Conservation (phyloP, 176 grass and related monocot genomes). For the Alopecurus myosuroides region DNA sequence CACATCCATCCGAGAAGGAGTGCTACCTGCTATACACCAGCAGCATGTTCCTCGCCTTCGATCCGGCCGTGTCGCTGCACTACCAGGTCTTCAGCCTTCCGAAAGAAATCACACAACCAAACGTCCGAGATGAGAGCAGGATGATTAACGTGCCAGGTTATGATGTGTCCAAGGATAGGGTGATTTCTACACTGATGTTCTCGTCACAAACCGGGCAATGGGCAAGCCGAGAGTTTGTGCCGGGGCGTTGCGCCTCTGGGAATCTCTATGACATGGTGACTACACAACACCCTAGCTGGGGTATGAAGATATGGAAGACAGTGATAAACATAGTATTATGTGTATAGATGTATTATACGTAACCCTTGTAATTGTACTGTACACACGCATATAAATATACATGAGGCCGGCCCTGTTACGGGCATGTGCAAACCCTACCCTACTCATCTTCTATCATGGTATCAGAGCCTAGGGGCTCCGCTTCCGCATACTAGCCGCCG, state of each 20-base stretch:
- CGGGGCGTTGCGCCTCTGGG: background rate
- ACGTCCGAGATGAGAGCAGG: too few relatives aligned
- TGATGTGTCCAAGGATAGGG: background rate
- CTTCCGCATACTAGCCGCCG: too few relatives aligned
- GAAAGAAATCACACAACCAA: background rate
- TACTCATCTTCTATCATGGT: too few relatives aligned
- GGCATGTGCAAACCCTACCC: too few relatives aligned
- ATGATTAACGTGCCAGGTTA: too few relatives aligned
- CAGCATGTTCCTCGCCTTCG: background rate
- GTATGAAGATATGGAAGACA: background rate
- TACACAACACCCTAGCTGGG: background rate
- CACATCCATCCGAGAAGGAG: background rate
- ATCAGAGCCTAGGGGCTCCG: too few relatives aligned
- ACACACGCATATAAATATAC: too few relatives aligned
- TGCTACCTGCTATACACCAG: rapidly evolving
- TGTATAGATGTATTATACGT: too few relatives aligned
- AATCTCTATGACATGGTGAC: background rate
- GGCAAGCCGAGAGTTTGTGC: background rate
- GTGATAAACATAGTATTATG: too few relatives aligned
- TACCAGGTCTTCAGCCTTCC: background rate
- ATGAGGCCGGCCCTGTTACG: too few relatives aligned
- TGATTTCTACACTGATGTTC: background rate
- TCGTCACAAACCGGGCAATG: background rate
- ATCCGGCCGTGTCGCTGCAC: background rate
- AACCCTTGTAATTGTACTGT: too few relatives aligned